Percentiles rank a stretch among this genome's conserved stretches.
phyloP scores from a whole-genome alignment of 805 yeast species.

The Zygosaccharomyces bailii region DNA sequence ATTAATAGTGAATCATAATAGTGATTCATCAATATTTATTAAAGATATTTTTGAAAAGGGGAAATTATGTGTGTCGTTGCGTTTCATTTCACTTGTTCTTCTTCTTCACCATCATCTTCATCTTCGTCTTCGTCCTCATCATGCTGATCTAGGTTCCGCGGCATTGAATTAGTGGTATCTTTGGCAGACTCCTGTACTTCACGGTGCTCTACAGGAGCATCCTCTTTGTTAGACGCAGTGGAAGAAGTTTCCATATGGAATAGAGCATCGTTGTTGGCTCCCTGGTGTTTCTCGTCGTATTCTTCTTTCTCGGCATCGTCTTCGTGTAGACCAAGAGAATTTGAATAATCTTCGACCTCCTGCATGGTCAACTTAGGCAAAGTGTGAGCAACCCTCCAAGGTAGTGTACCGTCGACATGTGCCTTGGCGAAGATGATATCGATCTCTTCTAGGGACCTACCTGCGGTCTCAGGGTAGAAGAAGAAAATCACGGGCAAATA shows the following conservation, averaged over 20 bases:
- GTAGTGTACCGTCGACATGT: conserved; percentile 52
- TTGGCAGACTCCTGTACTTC: conserved; percentile 3
- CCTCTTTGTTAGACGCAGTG: conserved; percentile 9
- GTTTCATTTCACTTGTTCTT: too few relatives aligned
- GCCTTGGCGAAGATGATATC: conserved; percentile 53
- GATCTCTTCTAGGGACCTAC: conserved; percentile 70
- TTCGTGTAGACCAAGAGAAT: conserved; percentile 53
- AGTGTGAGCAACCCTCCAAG: conserved; percentile 60
- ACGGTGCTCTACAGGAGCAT: conserved; percentile 3
- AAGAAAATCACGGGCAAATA: conserved; percentile 63
- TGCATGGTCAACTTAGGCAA: conserved; percentile 55
- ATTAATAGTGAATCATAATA: neutral
- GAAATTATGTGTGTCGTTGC: too few relatives aligned
- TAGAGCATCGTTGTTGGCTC: conserved; percentile 15
- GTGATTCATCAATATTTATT: too few relatives aligned
- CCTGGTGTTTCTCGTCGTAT: conserved; percentile 19
- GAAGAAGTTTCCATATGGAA: conserved; percentile 14
- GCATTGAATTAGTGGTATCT: neutral
- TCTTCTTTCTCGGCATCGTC: conserved; percentile 38
- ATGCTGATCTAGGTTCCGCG: neutral
- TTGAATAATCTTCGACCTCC: conserved; percentile 60
- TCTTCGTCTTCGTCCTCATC: neutral
- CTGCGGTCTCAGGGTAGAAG: conserved; percentile 75
- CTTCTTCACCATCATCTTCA: too few relatives aligned
- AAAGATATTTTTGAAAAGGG: too few relatives aligned